Base-by-base conservation (phyloP, 2,329 filamentous ascomycete genomes). In the Ophiostoma sp. region DNA sequence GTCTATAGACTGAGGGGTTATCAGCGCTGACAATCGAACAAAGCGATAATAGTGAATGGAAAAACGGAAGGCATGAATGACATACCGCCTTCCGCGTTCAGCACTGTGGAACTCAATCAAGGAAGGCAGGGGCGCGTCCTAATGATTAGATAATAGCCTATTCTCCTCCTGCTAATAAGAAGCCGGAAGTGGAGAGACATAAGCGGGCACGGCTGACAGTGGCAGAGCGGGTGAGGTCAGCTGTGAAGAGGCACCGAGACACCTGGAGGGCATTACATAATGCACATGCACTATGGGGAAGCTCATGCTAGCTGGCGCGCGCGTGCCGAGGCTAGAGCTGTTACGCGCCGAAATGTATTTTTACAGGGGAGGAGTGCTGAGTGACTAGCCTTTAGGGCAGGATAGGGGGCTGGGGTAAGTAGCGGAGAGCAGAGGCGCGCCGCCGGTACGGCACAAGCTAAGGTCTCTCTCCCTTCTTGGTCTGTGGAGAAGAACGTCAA, bases 251-350 rank as follows among this genome's bases (percentile, higher is more conserved):
- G 27, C 27, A 27, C 27, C 2, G 27, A 27, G 27, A 27, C 27
- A 27, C 27, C 42, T 45, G 42, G 1, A 27, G 18, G 44, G 44
- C 16, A 47, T 47, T 47, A 47, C 45, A 11, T 16, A 47, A 47
- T 47, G 45, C 1, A 14, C 49, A 55, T 55, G 49, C 27, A 18
- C 18, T 55, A n/a, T 18, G 27, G 27, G 55, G 14, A 12, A 16
- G 27, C 55, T 38, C 7, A 6, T 49, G 14, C 12, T 44, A 66
- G 67, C 38, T 66, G 55, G 72, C 72, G 70, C 74, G 72, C 71
- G 71, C 70, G 71, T 75, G 70, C 75, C 75, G 75, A 75, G 75
- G 75, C 72, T 36, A 76, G 65, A 68, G 67, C 64, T 52, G 16
- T 12, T 42, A 49, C 42, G 67, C 67, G 64, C 42, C 66, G 66